A percentile compares a stretch with the other conserved stretches of the same genome.
These are phyloP conservation scores for Psilocybe sp. DNA, from an alignment of 768 basidiomycete genomes.

Conservation along the genomic window DNA sequence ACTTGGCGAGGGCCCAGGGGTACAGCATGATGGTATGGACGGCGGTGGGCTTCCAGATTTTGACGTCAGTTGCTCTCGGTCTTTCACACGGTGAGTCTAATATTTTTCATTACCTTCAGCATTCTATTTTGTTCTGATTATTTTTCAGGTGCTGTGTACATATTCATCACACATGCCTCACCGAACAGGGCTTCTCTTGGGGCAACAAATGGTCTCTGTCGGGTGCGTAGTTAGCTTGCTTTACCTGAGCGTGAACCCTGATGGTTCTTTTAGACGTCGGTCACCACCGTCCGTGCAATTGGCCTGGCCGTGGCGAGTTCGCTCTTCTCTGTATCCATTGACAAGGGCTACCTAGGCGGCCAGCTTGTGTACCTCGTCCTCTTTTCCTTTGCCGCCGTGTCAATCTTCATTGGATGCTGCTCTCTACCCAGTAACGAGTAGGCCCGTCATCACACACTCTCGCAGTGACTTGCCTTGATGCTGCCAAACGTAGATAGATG, in stretches of 20 bases:
- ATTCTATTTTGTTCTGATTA: not conserved
- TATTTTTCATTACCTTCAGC: not conserved
- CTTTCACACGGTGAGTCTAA: conserved; percentile 52
- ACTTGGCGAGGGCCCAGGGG: conserved; percentile 49
- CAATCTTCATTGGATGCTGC: conserved; percentile 31
- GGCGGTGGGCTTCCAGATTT: conserved; percentile 47
- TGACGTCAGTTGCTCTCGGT: conserved; percentile 43
- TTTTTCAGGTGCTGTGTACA: conserved; percentile 59
- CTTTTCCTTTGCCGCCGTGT: conserved; percentile 22
- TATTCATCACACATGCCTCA: conserved; percentile 63
- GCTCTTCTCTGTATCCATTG: conserved; percentile 65
- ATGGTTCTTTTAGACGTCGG: conserved; percentile 25
- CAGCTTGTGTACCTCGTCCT: conserved; percentile 52
- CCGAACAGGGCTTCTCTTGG: conserved; percentile 68
- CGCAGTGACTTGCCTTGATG: not conserved
- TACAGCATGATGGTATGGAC: conserved; percentile 47
- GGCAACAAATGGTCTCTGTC: conserved; percentile 67
- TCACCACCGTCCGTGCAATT: conserved; percentile 39
- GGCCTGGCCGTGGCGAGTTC: conserved; percentile 62
- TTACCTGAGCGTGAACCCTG: not conserved
- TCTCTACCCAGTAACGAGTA: conserved; percentile 29
- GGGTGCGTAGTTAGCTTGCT: conserved; percentile 26
- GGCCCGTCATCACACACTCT: not conserved
- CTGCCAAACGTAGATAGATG: too few relatives aligned
- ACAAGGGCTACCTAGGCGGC: conserved; percentile 50